Evolutionary conservation across 2,329 filamentous ascomycete genomes (phyloP).

Genomic region (Aspergillus neoniger): DNA sequence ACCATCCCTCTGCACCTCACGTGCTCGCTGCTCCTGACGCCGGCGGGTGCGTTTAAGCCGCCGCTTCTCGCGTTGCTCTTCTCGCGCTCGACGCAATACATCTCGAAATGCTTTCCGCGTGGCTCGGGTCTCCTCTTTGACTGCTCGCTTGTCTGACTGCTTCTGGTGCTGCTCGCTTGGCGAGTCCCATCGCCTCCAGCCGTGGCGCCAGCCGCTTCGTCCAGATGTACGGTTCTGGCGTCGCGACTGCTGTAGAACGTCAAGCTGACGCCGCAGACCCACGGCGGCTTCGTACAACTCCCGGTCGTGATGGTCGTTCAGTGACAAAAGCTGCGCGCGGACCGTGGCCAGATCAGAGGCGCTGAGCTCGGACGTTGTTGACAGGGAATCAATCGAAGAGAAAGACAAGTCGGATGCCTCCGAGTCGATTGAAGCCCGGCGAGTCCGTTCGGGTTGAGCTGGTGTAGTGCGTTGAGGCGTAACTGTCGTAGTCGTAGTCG

Average conservation of each 20-base stretch:
- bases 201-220: conserved; percentile 26
- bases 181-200: conserved; percentile 39
- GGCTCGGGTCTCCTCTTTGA: conserved; percentile 42
- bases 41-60: conserved; percentile 26
- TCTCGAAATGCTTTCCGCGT: conserved; percentile 42
- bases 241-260: conserved; percentile 36
- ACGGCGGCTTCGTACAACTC: conserved; percentile 39
- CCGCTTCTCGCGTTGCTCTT: conserved; percentile 36
- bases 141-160: conserved; percentile 29
- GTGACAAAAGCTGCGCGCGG: conserved; percentile 37
- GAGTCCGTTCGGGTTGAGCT: conserved; percentile 21
- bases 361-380: conserved; percentile 39
- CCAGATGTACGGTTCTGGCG: conserved; percentile 31
- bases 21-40: conserved; percentile 23
- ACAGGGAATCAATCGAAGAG: conserved; percentile 41
- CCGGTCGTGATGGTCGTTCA: conserved; percentile 39
- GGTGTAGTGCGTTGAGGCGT: conserved; percentile 6
- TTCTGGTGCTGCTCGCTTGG: conserved; percentile 36
- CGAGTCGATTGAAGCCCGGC: conserved; percentile 34
- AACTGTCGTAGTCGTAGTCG: not conserved
- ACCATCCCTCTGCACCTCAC: conserved; percentile 12
- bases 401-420: conserved; percentile 37
- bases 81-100: conserved; percentile 37
- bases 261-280: conserved; percentile 38
- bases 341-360: conserved; percentile 39